phyloP scores from a whole-genome alignment of 352 stramenopile genomes.

The Phytophthora sansomeana region DNA sequence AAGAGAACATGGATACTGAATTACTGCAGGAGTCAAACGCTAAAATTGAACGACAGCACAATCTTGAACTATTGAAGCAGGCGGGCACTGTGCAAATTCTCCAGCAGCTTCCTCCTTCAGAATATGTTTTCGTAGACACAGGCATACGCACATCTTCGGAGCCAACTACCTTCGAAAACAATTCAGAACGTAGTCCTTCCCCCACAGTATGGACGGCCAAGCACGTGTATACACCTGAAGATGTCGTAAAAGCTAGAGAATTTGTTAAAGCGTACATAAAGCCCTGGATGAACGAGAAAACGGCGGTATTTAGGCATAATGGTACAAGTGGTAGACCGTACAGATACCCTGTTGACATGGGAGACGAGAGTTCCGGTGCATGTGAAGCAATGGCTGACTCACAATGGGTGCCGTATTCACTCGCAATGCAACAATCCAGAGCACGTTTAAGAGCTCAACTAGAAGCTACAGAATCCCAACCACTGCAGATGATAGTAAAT shows the following conservation, averaged over 20 bases:
- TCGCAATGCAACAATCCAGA: slow-evolving; percentile 13
- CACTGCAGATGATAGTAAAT: no score
- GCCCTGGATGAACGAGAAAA: no score
- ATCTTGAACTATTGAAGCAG: no score
- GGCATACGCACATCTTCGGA: not conserved
- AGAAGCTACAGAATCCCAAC: not conserved
- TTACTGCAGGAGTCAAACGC: not conserved
- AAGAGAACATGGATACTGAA: not conserved
- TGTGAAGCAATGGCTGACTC: slow-evolving; percentile 2
- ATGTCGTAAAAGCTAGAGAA: not conserved
- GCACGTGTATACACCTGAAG: not conserved
- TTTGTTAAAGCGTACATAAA: not conserved
- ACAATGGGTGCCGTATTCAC: slow-evolving; percentile 10
- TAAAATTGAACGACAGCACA: not conserved
- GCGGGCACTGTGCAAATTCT: no score
- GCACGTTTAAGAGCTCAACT: not conserved
- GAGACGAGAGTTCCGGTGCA: not conserved
- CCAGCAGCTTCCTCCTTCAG: not conserved
- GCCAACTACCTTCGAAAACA: no score
- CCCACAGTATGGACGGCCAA: not conserved
- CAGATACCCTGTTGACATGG: not conserved
- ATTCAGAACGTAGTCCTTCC: not conserved
- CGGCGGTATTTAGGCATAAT: no score
- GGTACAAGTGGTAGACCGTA: not conserved
- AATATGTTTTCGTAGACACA: not conserved